Evolutionary conservation across 306 rosid species (phyloP).

Genomic region (Mimosa bimucronata): DNA sequence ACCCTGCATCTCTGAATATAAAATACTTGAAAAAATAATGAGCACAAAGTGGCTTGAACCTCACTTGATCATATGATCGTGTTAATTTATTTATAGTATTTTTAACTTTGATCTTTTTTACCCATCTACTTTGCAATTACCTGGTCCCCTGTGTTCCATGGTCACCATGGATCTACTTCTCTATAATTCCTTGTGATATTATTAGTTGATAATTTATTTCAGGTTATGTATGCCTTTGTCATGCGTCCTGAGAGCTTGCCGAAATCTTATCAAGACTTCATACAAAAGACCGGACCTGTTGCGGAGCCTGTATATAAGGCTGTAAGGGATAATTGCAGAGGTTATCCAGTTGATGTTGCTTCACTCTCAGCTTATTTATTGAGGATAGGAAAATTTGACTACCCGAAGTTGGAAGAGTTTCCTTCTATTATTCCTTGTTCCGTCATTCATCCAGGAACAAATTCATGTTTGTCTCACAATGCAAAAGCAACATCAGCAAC

Average conservation of each 20-base stretch:
- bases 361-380: constrained; percentile 75
- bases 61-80: too few species aligned
- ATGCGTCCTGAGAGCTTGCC: constrained; percentile 99
- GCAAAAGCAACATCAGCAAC: constrained; percentile 81
- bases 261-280: constrained; percentile 85
- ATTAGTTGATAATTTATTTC: constrained; percentile 38
- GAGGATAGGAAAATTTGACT: constrained; percentile 50
- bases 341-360: constrained; percentile 69
- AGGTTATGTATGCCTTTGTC: constrained; percentile 97
- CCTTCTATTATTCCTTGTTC: constrained; percentile 88
- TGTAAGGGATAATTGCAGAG: constrained; percentile 88
- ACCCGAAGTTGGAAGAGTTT: constrained; percentile 76
- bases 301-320: constrained; percentile 94
- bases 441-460: constrained; percentile 78
- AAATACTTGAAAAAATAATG: too few species aligned
- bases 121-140: constrained; percentile 2
- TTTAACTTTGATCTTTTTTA: background rate
- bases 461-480: constrained; percentile 80
- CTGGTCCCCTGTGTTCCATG: background rate
- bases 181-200: constrained; percentile 6
- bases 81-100: background rate
- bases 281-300: constrained; percentile 96
- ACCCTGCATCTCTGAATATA: too few species aligned
- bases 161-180: constrained; percentile 2
- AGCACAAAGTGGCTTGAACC: too few species aligned